A percentile compares a stretch with the other conserved stretches of the same genome.
Evolutionary conservation across 768 basidiomycete genomes (phyloP).

Genomic region (Russula sp.): DNA sequence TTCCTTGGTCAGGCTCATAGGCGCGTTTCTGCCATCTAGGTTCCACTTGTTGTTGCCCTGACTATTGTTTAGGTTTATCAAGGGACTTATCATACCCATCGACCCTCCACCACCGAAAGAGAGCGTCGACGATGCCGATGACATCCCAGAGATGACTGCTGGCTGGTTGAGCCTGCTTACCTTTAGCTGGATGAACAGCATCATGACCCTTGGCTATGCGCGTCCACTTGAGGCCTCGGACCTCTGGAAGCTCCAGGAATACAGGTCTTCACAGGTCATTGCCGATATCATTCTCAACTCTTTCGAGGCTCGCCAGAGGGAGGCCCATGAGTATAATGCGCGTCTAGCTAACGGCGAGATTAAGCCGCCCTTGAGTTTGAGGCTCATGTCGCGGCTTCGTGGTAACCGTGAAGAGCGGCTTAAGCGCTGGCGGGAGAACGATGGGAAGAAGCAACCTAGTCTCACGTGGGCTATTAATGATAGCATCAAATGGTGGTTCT

Average conservation of each 20-base stretch:
- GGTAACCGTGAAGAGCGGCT: slow-evolving; percentile 49
- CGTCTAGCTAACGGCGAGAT: slow-evolving; percentile 60
- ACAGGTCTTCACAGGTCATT: slow-evolving; percentile 50
- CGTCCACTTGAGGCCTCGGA: slow-evolving; percentile 77
- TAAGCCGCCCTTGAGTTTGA: slow-evolving; percentile 41
- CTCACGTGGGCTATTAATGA: slow-evolving; percentile 67
- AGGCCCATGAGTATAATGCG: slow-evolving; percentile 64
- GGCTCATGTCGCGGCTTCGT: slow-evolving; percentile 52
- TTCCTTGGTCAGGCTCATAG: not conserved
- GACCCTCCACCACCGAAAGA: slow-evolving; percentile 37
- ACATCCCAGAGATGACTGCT: slow-evolving; percentile 63
- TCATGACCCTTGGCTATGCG: slow-evolving; percentile 68
- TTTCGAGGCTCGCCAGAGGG: slow-evolving; percentile 48
- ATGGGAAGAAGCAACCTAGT: slow-evolving; percentile 58
- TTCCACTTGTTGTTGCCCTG: not conserved
- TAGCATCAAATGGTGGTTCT: slow-evolving; percentile 71
- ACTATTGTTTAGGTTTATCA: slow-evolving; percentile 9
- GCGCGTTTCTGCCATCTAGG: not conserved
- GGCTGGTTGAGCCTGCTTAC: slow-evolving; percentile 50
- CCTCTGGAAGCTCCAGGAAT: slow-evolving; percentile 67
- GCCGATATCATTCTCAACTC: slow-evolving; percentile 57
- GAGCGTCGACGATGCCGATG: slow-evolving; percentile 51
- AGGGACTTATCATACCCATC: slow-evolving; percentile 14
- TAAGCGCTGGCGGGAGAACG: slow-evolving; percentile 53
- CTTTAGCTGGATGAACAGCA: slow-evolving; percentile 69